These are phyloP conservation scores for Globisporangium perplexum DNA, from an alignment of 352 stramenopile species.

Conservation along the genomic window DNA sequence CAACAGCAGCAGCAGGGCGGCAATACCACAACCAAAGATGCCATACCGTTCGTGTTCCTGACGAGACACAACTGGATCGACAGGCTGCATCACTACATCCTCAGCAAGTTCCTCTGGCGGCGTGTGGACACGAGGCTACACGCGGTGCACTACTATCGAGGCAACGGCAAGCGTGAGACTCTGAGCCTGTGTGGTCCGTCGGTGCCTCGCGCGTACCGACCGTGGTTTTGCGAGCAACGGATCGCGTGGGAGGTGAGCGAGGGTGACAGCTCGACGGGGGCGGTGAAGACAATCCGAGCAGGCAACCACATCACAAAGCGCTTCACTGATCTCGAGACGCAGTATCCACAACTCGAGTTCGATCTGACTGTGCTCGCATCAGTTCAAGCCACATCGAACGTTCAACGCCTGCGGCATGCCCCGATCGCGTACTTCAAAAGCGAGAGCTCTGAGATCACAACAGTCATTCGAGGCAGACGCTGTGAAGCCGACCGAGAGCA, in stretches of 20 bases:
- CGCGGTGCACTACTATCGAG: conserved; percentile 14
- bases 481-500: conserved; percentile 3
- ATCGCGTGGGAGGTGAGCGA: conserved; percentile 16
- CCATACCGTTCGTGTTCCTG: conserved; percentile 8
- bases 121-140: conserved; percentile 20
- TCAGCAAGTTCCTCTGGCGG: conserved; percentile 11
- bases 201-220: conserved; percentile 7
- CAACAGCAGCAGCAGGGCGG: too few species aligned
- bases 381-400: neutral
- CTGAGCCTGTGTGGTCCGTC: neutral
- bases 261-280: neutral
- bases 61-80: conserved; percentile 24
- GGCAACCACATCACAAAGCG: conserved; percentile 20
- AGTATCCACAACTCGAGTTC: conserved; percentile 21
- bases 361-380: conserved; percentile 21
- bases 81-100: conserved; percentile 19
- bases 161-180: neutral
- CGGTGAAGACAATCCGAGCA: conserved; percentile 8
- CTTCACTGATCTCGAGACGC: conserved; percentile 15
- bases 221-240: conserved; percentile 3
- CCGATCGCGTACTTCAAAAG: conserved; percentile 1
- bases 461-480: conserved; percentile 23
- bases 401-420: neutral
- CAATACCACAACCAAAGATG: too few species aligned
- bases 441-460: conserved; percentile 25